Evolutionary conservation across 192 early-diverging fungal genomes (phyloP), one percentile per base, ranked within the genome.

Genomic region (Linnemannia zychae): DNA sequence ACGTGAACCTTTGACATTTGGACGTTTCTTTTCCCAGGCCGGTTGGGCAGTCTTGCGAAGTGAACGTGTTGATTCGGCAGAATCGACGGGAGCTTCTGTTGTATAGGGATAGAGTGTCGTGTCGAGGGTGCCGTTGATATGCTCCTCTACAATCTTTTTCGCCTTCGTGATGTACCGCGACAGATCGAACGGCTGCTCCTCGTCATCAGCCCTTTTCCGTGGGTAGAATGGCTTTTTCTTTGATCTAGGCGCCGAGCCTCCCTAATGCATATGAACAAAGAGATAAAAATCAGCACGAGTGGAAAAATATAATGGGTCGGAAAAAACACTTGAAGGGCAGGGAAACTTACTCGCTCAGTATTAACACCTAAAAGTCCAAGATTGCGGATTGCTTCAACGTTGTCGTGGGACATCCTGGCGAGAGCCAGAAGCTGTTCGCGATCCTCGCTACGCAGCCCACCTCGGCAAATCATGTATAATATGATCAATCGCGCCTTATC

Each of bases 301-400:
- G 24, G 6, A 63, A 13, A 12, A 15, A n/a, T n/a, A n/a, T 1
- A 18, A 24, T n/a, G 24, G 22, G 24, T 40, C 49, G 36, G 11
- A 34, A 18, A 28, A 22, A 24, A 46, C 28, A 28, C 33, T 31
- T 7, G 40, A 50, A 17, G 33, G 33, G 22, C 20, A 9, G 5
- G 20, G 1, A 46, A 20, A 57, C 13, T 85, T 85, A 89, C 88
- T 49, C 82, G 74, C 67, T 90, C 91, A 5, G 95, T 86, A 50
- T 92, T 88, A 6, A 96, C 90, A 16, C 95, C 95, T 37, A 97
- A 78, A 5, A 92, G 76, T 20, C 83, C 77, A 37, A 96, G 80
- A 78, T 97, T 97, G 33, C 92, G 94, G 69, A 97, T 94, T 1
- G 94, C 96, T 31, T 96, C 95, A 12, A 92, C 93, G 50, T 96